Evolutionary conservation across 1,284 basidiomycete genomes (phyloP).

Genomic region (Prillingera fragicola): DNA sequence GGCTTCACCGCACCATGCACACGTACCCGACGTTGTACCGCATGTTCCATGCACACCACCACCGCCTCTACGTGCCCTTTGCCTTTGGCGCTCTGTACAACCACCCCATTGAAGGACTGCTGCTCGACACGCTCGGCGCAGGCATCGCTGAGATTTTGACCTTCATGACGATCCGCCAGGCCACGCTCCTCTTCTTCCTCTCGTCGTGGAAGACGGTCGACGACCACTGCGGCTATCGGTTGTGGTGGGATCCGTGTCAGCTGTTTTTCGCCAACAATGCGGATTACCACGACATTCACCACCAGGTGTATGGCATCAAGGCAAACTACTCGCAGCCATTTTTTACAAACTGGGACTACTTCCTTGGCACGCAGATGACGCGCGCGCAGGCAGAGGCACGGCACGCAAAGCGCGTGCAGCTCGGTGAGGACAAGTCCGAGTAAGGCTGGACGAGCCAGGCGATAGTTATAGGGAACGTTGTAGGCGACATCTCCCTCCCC

Average conservation of each 20-base stretch:
- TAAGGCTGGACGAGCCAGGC: too few relatives aligned
- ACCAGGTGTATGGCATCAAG: conserved; percentile 89
- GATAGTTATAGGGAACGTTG: too few relatives aligned
- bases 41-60: conserved; percentile 89
- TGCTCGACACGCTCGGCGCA: conserved; percentile 82
- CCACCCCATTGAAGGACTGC: conserved; percentile 89
- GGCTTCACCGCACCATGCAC: conserved; percentile 89
- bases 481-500: too few relatives aligned
- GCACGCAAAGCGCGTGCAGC: not conserved
- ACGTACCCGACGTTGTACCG: conserved; percentile 85
- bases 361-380: conserved; percentile 47
- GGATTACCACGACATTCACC: conserved; percentile 98
- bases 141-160: conserved; percentile 67
- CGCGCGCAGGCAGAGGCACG: conserved; percentile 33
- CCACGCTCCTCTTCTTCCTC: conserved; percentile 76
- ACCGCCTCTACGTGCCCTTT: conserved; percentile 93
- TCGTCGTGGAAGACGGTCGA: conserved; percentile 93
- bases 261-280: conserved; percentile 85
- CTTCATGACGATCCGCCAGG: conserved; percentile 72
- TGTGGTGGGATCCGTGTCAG: conserved; percentile 87
- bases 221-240: conserved; percentile 88
- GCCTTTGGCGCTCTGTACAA: conserved; percentile 97
- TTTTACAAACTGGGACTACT: conserved; percentile 53
- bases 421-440: too few relatives aligned
- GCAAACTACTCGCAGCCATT: conserved; percentile 95